Percentiles rank a stretch among this genome's conserved stretches.
Conservation (phyloP, 257 asterid genomes). For the Handroanthus guayacan region DNA sequence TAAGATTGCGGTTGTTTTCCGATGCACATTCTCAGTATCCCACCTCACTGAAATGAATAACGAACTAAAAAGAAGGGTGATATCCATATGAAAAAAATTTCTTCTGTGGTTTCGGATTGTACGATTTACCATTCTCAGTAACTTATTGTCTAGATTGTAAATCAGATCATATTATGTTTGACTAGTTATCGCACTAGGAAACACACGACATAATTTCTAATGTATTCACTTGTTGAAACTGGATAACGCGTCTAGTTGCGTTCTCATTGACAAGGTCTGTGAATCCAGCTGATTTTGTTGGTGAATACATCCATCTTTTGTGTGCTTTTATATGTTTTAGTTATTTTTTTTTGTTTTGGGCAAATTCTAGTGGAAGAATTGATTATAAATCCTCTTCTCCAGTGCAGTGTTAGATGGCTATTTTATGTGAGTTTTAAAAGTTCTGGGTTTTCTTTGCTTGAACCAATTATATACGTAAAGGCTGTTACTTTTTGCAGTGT, state of each 20-base stretch:
- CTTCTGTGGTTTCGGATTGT: slow-evolving; percentile 9
- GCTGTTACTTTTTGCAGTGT: slow-evolving; percentile 64
- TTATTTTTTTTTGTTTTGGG: neutral
- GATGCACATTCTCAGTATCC: neutral
- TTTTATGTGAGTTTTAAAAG: neutral
- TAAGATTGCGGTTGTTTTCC: neutral
- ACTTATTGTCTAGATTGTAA: neutral
- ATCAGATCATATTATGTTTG: neutral
- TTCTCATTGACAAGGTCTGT: neutral
- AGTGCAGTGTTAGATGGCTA: neutral
- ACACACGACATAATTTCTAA: neutral
- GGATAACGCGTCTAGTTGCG: neutral
- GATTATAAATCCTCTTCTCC: neutral
- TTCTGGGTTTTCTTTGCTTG: neutral
- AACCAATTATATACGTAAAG: slow-evolving; percentile 1
- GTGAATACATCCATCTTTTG: slow-evolving; percentile 3
- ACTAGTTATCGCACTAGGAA: neutral
- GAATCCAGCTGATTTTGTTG: slow-evolving; percentile 8
- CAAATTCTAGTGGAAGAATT: slow-evolving; percentile 6
- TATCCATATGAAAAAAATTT: neutral
- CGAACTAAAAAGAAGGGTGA: neutral
- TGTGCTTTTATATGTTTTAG: neutral
- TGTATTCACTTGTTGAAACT: slow-evolving; percentile 13
- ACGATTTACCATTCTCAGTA: neutral
- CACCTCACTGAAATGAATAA: neutral